phyloP scores from a whole-genome alignment of 2,329 filamentous ascomycete genomes.

The Penicillium corylophilum region DNA sequence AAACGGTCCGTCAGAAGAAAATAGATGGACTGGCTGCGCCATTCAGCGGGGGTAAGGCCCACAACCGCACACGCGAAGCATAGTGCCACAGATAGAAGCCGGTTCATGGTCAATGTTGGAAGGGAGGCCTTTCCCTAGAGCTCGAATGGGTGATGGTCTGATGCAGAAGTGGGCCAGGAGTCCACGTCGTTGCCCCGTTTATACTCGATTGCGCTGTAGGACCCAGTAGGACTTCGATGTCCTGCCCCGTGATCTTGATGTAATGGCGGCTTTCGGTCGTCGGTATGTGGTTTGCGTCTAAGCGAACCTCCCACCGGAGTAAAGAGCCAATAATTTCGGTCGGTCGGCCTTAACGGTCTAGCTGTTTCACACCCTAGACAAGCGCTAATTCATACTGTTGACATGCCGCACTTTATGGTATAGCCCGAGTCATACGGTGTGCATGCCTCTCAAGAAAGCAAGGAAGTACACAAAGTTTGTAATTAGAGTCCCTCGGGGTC shows the following conservation, averaged over 20 bases:
- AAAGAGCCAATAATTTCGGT: not conserved
- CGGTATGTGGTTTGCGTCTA: not conserved
- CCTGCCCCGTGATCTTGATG: not conserved
- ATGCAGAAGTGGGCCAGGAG: not conserved
- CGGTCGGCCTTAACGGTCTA: not conserved
- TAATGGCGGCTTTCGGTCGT: not conserved
- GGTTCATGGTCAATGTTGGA: not conserved
- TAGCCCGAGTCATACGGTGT: not conserved
- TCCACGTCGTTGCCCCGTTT: not conserved
- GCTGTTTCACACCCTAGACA: not conserved
- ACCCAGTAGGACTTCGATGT: not conserved
- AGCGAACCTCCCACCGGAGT: not conserved
- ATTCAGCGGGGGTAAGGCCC: conserved; percentile 35
- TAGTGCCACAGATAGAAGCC: not conserved
- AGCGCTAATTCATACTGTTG: not conserved
- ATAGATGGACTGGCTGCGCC: conserved; percentile 47
- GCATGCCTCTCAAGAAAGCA: not conserved
- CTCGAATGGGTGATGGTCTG: not conserved
- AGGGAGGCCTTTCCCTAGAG: not conserved
- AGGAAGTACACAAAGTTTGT: not conserved
- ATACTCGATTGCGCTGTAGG: not conserved
- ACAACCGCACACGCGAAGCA: conserved; percentile 16
- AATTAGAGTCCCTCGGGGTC: not conserved
- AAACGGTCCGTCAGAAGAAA: conserved; percentile 49
- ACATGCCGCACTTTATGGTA: not conserved